These are phyloP conservation scores for Blastobotrys arbuscula DNA, from an alignment of 1,139 yeast species.

Conservation along the genomic window DNA sequence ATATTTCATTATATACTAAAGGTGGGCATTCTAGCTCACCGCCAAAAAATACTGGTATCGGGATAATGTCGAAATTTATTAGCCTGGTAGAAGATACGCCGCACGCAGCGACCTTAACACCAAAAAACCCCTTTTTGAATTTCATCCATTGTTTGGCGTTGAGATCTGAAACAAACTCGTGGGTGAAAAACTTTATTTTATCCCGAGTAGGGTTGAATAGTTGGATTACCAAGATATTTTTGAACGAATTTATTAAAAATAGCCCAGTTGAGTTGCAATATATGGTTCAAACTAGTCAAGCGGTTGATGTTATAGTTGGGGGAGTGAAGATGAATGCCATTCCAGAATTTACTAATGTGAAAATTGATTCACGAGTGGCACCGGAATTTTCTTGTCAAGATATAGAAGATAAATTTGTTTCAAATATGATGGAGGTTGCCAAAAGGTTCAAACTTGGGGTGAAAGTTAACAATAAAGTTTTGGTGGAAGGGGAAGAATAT, in stretches of 20 bases:
- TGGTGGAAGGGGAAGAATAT: constrained; percentile 3
- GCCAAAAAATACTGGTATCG: constrained; percentile 67
- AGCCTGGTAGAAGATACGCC: constrained; percentile 48
- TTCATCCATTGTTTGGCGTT: constrained; percentile 38
- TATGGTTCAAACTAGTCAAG: constrained; percentile 55
- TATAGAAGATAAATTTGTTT: constrained; percentile 39
- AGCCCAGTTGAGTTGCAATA: not conserved
- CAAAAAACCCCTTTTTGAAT: constrained; percentile 46
- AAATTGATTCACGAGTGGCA: constrained; percentile 56
- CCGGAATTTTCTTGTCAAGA: constrained; percentile 44
- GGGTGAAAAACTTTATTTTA: constrained; percentile 19
- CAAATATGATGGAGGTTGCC: constrained; percentile 41
- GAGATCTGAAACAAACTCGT: constrained; percentile 16
- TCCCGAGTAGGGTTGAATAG: constrained; percentile 17
- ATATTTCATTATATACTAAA: constrained; percentile 48
- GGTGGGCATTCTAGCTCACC: constrained; percentile 76
- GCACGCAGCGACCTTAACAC: constrained; percentile 41
- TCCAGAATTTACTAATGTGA: constrained; percentile 57
- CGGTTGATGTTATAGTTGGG: constrained; percentile 62
- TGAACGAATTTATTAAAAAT: constrained; percentile 10
- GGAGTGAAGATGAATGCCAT: constrained; percentile 69
- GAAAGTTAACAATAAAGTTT: constrained; percentile 11
- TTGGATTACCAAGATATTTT: constrained; percentile 20
- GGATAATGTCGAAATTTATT: constrained; percentile 55
- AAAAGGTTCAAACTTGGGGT: constrained; percentile 44